Base-by-base conservation (phyloP, 2,329 filamentous ascomycete genomes). In the Ophiobolus disseminans region DNA sequence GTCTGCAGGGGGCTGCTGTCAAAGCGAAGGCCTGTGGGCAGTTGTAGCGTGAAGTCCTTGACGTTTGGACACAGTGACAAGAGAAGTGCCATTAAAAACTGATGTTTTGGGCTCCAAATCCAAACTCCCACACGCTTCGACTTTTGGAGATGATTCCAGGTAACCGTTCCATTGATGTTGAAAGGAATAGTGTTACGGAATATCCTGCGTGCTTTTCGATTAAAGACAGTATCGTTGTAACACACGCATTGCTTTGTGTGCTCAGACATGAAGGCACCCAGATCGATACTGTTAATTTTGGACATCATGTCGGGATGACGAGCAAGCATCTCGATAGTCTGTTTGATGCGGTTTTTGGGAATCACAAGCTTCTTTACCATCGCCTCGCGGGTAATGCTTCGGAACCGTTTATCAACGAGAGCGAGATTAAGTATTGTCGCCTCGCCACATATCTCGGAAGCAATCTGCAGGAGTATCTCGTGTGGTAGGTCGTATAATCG, bases 51-150 rank as follows among this genome's bases (percentile, higher is more conserved):
- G 2, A 63, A 5, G 8, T 47, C 38, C 23, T 40, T 59, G 11
- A 63, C 41, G 21, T 57, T 58, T 14, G 51, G 48, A 26, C 54
- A 53, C 5, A 55, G 26, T 1, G 44, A 37, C 14, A 55, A 19
- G 5, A 63, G 43, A 10, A 54, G 28, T 17, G 55, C 48, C 8
- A 62, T 34, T 10, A 53, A 56, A 28, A 53, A 57, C 9, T 39
- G 50, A 19, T 44, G 36, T 2, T 39, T 40, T 6, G n/a, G 17
- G 5, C 28, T 38, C 50, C 48, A 60, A 7, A 56, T 19, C 11
- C 34, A 14, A 2, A 40, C 26, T 11, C 13, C 7, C 23, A 5
- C 20, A 10, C 23, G 10, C 25, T 38, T 40, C 3, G 17, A 11
- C 9, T 39, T 31, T 17, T 32, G 40, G 14, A 53, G 35, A 4